These are phyloP conservation scores for Diaporthe batatas DNA, from an alignment of 2,329 filamentous ascomycete genomes.

Conservation along the genomic window DNA sequence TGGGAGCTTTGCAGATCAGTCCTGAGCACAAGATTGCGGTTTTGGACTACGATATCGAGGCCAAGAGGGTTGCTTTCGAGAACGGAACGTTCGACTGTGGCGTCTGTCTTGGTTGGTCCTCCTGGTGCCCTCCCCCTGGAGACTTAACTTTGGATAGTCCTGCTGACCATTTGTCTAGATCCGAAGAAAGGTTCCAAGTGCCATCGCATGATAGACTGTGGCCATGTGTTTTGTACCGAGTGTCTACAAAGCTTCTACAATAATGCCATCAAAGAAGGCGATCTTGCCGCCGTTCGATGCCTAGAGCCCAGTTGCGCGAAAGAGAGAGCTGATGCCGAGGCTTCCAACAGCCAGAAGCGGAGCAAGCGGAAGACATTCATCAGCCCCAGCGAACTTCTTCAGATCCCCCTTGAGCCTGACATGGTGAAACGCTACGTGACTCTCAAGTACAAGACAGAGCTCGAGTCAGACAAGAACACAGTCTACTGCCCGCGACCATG, in stretches of 20 bases:
- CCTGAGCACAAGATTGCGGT: constrained; percentile 76
- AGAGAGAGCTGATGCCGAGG: constrained; percentile 58
- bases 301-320: constrained; percentile 84
- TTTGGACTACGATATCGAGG: constrained; percentile 82
- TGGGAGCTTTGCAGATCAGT: constrained; percentile 65
- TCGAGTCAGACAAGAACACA: constrained; percentile 92
- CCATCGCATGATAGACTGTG: constrained; percentile 85
- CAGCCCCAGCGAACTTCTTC: constrained; percentile 85
- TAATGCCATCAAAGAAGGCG: constrained; percentile 86
- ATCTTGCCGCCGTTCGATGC: constrained; percentile 84
- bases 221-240: constrained; percentile 90
- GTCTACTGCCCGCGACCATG: constrained; percentile 92
- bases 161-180: constrained; percentile 63
- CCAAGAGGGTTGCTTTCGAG: constrained; percentile 81
- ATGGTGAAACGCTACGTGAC: constrained; percentile 87
- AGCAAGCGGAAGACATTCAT: constrained; percentile 77
- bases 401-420: constrained; percentile 79
- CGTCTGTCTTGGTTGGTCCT: constrained; percentile 77
- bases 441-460: constrained; percentile 90
- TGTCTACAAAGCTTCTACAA: constrained; percentile 94
- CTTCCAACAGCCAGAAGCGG: constrained; percentile 55
- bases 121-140: not conserved
- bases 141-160: not conserved
- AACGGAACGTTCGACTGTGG: constrained; percentile 89
- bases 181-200: constrained; percentile 89